Percentiles rank a stretch among this genome's conserved stretches.
Evolutionary conservation across 2,329 filamentous ascomycete genomes (phyloP).

Genomic region (Colletotrichum godetiae): DNA sequence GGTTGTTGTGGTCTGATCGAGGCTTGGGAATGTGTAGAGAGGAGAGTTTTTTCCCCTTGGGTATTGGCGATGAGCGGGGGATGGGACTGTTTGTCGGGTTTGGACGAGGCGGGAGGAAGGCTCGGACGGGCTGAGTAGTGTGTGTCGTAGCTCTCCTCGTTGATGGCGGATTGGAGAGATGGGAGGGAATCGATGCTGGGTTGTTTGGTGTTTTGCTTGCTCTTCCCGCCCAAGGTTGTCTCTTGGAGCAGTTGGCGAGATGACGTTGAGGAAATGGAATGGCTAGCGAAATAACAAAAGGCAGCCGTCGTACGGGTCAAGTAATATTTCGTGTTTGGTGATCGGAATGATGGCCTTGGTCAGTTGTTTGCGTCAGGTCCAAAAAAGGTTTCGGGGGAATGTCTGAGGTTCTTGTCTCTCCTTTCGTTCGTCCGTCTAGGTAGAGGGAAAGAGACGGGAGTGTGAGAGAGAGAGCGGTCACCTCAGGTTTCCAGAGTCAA

Average conservation of each 20-base stretch:
- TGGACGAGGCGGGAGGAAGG: conserved; percentile 11
- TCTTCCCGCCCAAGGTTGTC: background rate
- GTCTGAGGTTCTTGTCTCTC: background rate
- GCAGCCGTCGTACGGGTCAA: background rate
- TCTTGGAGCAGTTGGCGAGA: background rate
- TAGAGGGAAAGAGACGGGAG: background rate
- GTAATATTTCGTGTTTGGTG: background rate
- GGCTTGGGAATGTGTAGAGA: background rate
- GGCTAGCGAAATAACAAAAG: background rate
- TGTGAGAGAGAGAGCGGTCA: background rate
- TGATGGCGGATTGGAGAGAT: background rate
- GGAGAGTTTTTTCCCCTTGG: background rate
- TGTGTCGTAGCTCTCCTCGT: background rate
- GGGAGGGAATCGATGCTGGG: background rate
- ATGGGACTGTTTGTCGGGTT: background rate
- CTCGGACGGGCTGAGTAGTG: conserved; percentile 4
- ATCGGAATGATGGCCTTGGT: conserved; percentile 15
- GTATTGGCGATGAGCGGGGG: background rate
- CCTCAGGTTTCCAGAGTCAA: background rate
- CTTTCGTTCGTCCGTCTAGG: background rate
- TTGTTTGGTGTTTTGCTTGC: background rate
- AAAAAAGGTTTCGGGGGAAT: conserved; percentile 1
- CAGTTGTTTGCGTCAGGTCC: conserved; percentile 18
- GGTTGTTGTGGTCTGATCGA: background rate
- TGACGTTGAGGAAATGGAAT: background rate